phyloP scores from a whole-genome alignment of 2,329 filamentous ascomycete species.

The Fusarium sp. region DNA sequence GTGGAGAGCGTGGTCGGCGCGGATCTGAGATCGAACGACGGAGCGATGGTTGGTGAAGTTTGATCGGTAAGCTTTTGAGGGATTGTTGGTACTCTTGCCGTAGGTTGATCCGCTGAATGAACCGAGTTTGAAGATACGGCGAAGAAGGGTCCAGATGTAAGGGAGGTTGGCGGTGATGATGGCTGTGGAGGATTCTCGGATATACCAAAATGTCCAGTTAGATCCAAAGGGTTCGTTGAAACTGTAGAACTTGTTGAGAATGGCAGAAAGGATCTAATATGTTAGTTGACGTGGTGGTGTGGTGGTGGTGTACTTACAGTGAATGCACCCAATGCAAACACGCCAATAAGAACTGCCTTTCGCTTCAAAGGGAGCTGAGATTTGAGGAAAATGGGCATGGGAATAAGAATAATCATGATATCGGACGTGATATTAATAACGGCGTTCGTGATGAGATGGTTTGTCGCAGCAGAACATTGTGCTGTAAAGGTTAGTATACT shows the following conservation, averaged over 20 bases:
- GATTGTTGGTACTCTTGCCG: slow-evolving; percentile 45
- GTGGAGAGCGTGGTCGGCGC: slow-evolving; percentile 45
- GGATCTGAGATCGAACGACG: slow-evolving; percentile 39
- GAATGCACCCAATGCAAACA: slow-evolving; percentile 63
- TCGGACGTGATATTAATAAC: slow-evolving; percentile 72
- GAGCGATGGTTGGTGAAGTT: slow-evolving; percentile 49
- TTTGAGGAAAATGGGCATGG: slow-evolving; percentile 66
- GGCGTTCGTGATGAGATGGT: slow-evolving; percentile 71
- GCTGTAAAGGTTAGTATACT: slow-evolving; percentile 50
- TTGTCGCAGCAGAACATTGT: slow-evolving; percentile 69
- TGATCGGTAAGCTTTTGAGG: slow-evolving; percentile 46
- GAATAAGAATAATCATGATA: slow-evolving; percentile 69
- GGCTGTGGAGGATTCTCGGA: slow-evolving; percentile 60
- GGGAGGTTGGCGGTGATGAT: slow-evolving; percentile 60
- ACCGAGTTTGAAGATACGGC: slow-evolving; percentile 53
- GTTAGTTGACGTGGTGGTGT: slow-evolving; percentile 8
- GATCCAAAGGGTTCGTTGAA: slow-evolving; percentile 56
- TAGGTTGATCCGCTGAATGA: slow-evolving; percentile 54
- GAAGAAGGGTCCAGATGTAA: slow-evolving; percentile 58
- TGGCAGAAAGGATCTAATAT: slow-evolving; percentile 62
- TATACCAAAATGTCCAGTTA: slow-evolving; percentile 60
- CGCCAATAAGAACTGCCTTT: slow-evolving; percentile 64
- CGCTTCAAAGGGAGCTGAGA: slow-evolving; percentile 64
- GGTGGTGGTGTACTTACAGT: slow-evolving; percentile 54
- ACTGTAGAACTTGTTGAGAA: slow-evolving; percentile 61